These are phyloP conservation scores for Lachancea waltii DNA, from an alignment of 805 yeast species.

Conservation along the genomic window DNA sequence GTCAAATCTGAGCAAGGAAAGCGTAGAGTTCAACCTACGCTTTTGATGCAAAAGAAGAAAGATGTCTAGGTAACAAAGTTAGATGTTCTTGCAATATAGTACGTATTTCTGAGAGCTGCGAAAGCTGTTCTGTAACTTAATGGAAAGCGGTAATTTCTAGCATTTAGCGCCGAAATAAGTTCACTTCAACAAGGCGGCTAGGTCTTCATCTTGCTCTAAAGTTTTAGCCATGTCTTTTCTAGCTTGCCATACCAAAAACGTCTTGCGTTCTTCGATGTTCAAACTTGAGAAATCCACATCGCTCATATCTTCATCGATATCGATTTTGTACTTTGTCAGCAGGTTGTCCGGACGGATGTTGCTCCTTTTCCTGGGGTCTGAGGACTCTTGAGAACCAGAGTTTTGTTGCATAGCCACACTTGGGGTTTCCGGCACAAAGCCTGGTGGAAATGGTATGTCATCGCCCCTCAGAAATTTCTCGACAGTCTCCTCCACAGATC, in stretches of 20 bases:
- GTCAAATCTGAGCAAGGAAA: conserved; percentile 9
- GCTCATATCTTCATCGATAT: conserved; percentile 18
- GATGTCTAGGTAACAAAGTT: too few relatives aligned
- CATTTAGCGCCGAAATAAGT: neutral
- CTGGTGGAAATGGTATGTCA: conserved; percentile 52
- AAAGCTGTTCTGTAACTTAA: too few relatives aligned
- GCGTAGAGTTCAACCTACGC: conserved; percentile 22
- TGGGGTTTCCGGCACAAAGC: conserved; percentile 20
- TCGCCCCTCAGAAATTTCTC: conserved; percentile 61
- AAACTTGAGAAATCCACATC: conserved; percentile 13
- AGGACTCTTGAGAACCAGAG: conserved; percentile 2
- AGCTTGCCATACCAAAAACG: conserved; percentile 50
- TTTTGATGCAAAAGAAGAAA: conserved; percentile 9
- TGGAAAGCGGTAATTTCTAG: too few relatives aligned
- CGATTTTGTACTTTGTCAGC: conserved; percentile 23
- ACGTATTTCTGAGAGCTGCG: too few relatives aligned
- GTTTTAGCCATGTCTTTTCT: conserved; percentile 46
- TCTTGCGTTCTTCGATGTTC: conserved; percentile 27
- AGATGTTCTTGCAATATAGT: too few relatives aligned
- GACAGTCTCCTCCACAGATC: conserved; percentile 75
- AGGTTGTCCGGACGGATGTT: conserved; percentile 30
- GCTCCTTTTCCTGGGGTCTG: conserved; percentile 28
- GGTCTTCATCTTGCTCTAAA: conserved; percentile 14
- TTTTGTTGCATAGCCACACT: neutral
- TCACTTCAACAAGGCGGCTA: conserved; percentile 8